phyloP scores from a whole-genome alignment of 371 early-diverging fungal genomes.

The Parasitella parasitica region DNA sequence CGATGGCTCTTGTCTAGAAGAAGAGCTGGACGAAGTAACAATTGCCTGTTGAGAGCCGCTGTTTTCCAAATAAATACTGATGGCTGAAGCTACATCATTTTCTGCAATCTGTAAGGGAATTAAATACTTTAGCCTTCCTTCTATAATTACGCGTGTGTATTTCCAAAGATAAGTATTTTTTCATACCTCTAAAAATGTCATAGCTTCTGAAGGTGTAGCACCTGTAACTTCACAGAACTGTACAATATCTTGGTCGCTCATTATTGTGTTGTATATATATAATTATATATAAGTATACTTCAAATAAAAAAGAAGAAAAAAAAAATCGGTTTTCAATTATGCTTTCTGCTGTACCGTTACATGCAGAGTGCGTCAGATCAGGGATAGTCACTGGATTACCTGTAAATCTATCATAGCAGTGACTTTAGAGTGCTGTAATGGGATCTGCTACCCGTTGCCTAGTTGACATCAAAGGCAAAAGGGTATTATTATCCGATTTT shows the following conservation, averaged over 20 bases:
- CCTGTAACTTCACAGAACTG: slow-evolving; percentile 47
- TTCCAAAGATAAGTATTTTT: no score
- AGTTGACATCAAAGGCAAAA: no score
- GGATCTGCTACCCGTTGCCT: no score
- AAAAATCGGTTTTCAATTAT: not conserved
- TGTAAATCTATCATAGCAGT: no score
- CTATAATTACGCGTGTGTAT: not conserved
- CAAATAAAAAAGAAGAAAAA: not conserved
- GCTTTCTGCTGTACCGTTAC: not conserved
- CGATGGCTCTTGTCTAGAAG: slow-evolving; percentile 1
- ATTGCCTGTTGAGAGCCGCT: slow-evolving; percentile 10
- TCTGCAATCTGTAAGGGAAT: slow-evolving; percentile 38
- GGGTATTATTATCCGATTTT: no score
- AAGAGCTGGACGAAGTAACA: not conserved
- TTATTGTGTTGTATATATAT: slow-evolving; percentile 4
- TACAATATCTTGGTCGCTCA: slow-evolving; percentile 31
- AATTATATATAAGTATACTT: not conserved
- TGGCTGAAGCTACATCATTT: slow-evolving; percentile 42
- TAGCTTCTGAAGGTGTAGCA: slow-evolving; percentile 36
- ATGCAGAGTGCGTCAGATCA: not conserved
- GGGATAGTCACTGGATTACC: not conserved
- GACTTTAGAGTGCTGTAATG: no score
- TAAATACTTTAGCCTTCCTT: no score
- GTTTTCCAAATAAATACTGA: slow-evolving; percentile 40
- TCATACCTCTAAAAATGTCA: slow-evolving; percentile 45